These are phyloP conservation scores for Leccinum barrowsii DNA, from an alignment of 768 basidiomycete genomes.

Conservation along the genomic window DNA sequence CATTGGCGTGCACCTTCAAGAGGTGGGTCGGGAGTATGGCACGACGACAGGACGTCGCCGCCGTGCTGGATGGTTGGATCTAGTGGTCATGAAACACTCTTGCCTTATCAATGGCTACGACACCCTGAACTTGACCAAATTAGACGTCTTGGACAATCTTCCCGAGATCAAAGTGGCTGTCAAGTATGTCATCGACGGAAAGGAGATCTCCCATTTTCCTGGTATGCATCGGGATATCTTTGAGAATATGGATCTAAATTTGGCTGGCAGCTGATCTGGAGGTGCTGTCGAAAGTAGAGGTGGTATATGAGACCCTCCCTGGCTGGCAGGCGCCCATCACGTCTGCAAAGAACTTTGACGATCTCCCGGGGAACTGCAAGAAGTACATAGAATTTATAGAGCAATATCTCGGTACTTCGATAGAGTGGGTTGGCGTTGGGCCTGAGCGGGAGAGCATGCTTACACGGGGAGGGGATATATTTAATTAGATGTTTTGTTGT, in stretches of 20 bases:
- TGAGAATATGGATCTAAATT: background rate
- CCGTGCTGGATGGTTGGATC: conserved; percentile 96
- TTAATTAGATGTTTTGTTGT: conserved; percentile 17
- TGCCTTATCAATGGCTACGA: conserved; percentile 96
- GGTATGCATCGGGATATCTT: conserved; percentile 44
- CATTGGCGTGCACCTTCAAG: conserved; percentile 83
- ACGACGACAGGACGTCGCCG: conserved; percentile 89
- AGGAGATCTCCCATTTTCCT: conserved; percentile 81
- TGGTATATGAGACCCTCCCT: conserved; percentile 83
- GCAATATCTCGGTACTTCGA: conserved; percentile 59
- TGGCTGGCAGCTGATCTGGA: conserved; percentile 73
- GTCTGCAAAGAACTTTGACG: conserved; percentile 57
- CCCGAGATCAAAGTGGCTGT: conserved; percentile 85
- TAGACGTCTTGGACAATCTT: conserved; percentile 86
- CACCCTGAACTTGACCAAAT: conserved; percentile 88
- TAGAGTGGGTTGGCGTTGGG: conserved; percentile 94
- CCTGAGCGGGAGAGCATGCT: conserved; percentile 83
- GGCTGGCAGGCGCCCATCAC: conserved; percentile 88
- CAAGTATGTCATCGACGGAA: conserved; percentile 73
- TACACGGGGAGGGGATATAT: conserved; percentile 17
- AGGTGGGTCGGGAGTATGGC: conserved; percentile 90
- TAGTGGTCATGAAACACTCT: conserved; percentile 93
- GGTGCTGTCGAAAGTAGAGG: conserved; percentile 70
- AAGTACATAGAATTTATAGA: conserved; percentile 89
- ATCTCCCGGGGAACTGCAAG: conserved; percentile 80